These are phyloP conservation scores for Tricholoma matsutake DNA, from an alignment of 768 basidiomycete species.

Conservation along the genomic window DNA sequence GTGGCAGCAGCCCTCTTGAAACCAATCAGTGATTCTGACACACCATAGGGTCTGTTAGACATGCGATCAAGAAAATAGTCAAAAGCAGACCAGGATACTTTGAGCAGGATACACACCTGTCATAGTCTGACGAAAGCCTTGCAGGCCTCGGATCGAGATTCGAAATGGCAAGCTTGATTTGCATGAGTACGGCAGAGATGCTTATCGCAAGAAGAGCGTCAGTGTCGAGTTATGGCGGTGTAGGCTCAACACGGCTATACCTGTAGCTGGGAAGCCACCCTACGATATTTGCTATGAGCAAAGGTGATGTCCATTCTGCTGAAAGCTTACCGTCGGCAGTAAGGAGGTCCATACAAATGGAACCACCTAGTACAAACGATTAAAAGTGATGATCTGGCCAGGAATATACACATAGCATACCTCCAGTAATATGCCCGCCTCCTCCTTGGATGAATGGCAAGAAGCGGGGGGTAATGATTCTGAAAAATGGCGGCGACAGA, in stretches of 20 bases:
- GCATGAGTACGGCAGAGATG: constrained; percentile 51
- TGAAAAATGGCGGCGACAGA: constrained; percentile 71
- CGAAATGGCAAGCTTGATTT: constrained; percentile 68
- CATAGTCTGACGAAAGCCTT: constrained; percentile 51
- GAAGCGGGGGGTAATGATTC: constrained; percentile 71
- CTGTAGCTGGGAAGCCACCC: constrained; percentile 71
- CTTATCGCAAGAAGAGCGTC: constrained; percentile 18
- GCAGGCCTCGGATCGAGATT: constrained; percentile 65
- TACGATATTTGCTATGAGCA: constrained; percentile 12
- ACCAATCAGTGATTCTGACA: constrained; percentile 58
- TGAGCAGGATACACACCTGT: constrained; percentile 30
- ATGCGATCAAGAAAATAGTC: not conserved
- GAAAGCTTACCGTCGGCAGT: constrained; percentile 52
- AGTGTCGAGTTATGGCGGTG: not conserved
- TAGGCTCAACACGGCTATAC: constrained; percentile 23
- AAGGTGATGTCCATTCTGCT: not conserved
- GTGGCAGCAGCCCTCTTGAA: constrained; percentile 62
- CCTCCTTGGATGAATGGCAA: constrained; percentile 69
- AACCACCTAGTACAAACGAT: constrained; percentile 44
- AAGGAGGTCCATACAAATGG: constrained; percentile 73
- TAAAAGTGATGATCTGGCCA: not conserved
- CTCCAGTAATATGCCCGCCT: constrained; percentile 66
- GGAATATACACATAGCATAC: constrained; percentile 23
- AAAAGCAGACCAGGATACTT: not conserved
- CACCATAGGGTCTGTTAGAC: constrained; percentile 38